Evolutionary conservation across 495 filamentous ascomycete genomes (phyloP), one percentile per base, ranked within the genome.

Genomic region (Physcia stellaris): DNA sequence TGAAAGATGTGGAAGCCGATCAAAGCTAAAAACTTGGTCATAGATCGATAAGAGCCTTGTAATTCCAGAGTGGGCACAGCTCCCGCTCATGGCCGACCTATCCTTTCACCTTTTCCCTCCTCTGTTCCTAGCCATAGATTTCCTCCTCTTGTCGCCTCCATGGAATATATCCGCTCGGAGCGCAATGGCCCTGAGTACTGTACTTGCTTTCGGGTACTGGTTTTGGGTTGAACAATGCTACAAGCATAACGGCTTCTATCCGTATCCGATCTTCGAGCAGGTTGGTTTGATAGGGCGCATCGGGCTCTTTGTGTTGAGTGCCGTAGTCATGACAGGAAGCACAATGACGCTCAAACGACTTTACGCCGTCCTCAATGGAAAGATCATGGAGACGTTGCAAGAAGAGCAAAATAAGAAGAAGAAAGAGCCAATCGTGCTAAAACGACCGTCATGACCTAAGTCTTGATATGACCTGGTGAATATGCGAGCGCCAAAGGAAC

Each of bases 221-320:
- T 70, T 78, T 40, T 93, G 86, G 86, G 71, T 93, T 5, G 84
- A 94, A 54, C 67, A 68, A 18, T 92, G 84, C 61, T 84, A 76
- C 48, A 47, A 59, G 13, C 59, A 70, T 37, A 93, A 93, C 47
- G 81, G 83, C 52, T 86, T 74, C 74, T 94, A 93, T 47, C 86
- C 86, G 3, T 94, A 94, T 62, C 86, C 86, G 3, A 68, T 93
- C 12, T 82, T 94, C 43, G 74, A 66, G 2, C 54, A 73, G 16
- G 54, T 90, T 20, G 62, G 56, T 31, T 75, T 72, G 1, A 51
- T 62, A 41, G 70, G 79, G 43, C 71, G 86, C 18, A 54, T 76
- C 22, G 57, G 68, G 12, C 64, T 94, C 9, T 94, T 93, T 48
- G 65, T 63, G 10, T 52, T 68, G 4, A 81, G 81, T 36, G 84